Conservation (phyloP, 2,329 filamentous ascomycete genomes). For the Pseudogymnoascus sp. region DNA sequence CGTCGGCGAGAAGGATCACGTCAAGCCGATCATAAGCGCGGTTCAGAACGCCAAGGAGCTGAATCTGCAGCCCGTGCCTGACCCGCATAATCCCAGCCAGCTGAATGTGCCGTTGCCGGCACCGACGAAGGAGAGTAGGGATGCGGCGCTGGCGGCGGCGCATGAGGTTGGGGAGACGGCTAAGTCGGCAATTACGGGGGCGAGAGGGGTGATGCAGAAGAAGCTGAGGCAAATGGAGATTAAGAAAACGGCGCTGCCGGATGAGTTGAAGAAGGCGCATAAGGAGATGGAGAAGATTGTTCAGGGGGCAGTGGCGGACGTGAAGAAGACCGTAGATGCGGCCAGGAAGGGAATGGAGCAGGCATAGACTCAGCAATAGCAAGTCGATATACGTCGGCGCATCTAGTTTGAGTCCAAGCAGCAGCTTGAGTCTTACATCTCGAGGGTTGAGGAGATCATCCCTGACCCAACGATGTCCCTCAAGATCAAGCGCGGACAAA, state of each 20-base stretch:
- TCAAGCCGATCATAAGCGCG: slow-evolving; percentile 44
- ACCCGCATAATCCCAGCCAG: slow-evolving; percentile 39
- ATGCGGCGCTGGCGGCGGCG: slow-evolving; percentile 25
- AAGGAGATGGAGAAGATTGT: slow-evolving; percentile 32
- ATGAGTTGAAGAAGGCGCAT: slow-evolving; percentile 32
- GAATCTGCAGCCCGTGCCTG: slow-evolving; percentile 40
- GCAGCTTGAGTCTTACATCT: slow-evolving; percentile 98
- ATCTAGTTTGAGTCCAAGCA: slow-evolving; percentile 37
- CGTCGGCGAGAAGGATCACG: slow-evolving; percentile 53
- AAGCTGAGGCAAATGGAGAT: slow-evolving; percentile 28
- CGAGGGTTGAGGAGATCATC: slow-evolving; percentile 96
- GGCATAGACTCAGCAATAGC: slow-evolving; percentile 13
- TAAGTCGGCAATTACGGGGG: slow-evolving; percentile 22
- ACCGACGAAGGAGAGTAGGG: slow-evolving; percentile 46
- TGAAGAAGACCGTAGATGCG: slow-evolving; percentile 30
- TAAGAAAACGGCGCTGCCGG: slow-evolving; percentile 27
- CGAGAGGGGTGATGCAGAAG: slow-evolving; percentile 30
- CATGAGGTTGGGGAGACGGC: slow-evolving; percentile 27
- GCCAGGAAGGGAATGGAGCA: slow-evolving; percentile 30
- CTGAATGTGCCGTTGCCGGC: slow-evolving; percentile 47
- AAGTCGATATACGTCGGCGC: not conserved
- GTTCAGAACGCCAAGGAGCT: slow-evolving; percentile 41
- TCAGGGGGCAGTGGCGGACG: slow-evolving; percentile 26
- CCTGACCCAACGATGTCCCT: slow-evolving; percentile 92
- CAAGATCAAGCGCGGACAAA: slow-evolving; percentile 97